Evolutionary conservation across 1,284 basidiomycete genomes (phyloP).

Genomic region (Farysia itapuensis): DNA sequence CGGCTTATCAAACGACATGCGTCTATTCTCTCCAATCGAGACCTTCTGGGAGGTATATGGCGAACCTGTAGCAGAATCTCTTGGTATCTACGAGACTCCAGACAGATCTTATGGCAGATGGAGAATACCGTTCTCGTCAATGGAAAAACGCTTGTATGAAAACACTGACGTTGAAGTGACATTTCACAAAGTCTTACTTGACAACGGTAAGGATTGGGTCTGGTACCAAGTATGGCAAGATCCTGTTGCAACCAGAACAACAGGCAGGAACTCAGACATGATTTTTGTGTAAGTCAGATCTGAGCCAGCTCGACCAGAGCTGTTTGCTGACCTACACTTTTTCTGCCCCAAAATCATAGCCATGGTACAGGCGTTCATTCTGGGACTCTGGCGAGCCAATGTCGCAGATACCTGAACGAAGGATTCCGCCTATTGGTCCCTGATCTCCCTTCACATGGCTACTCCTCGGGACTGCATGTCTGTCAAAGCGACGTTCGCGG

Average conservation of each 20-base stretch:
- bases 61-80: slow-evolving; percentile 28
- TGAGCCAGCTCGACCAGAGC: not conserved
- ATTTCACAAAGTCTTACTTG: slow-evolving; percentile 49
- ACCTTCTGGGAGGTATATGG: slow-evolving; percentile 48
- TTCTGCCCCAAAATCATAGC: slow-evolving; percentile 2
- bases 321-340: not conserved
- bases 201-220: slow-evolving; percentile 52
- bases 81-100: slow-evolving; percentile 34
- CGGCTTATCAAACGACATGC: not conserved
- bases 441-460: slow-evolving; percentile 54
- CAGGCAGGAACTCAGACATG: slow-evolving; percentile 49
- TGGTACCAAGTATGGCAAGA: slow-evolving; percentile 59
- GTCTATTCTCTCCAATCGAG: slow-evolving; percentile 5
- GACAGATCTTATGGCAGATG: slow-evolving; percentile 49
- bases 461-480: slow-evolving; percentile 54
- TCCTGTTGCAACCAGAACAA: slow-evolving; percentile 26
- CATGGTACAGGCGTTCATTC: slow-evolving; percentile 58
- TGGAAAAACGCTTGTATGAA: slow-evolving; percentile 54
- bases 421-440: slow-evolving; percentile 55
- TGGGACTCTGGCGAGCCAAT: slow-evolving; percentile 53
- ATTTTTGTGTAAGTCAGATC: slow-evolving; percentile 41
- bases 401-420: slow-evolving; percentile 53
- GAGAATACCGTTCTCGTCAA: slow-evolving; percentile 47
- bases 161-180: slow-evolving; percentile 48
- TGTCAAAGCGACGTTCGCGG: slow-evolving; percentile 40